Conservation (phyloP, 2,329 filamentous ascomycete genomes). For the Aspergillus clavatus region DNA sequence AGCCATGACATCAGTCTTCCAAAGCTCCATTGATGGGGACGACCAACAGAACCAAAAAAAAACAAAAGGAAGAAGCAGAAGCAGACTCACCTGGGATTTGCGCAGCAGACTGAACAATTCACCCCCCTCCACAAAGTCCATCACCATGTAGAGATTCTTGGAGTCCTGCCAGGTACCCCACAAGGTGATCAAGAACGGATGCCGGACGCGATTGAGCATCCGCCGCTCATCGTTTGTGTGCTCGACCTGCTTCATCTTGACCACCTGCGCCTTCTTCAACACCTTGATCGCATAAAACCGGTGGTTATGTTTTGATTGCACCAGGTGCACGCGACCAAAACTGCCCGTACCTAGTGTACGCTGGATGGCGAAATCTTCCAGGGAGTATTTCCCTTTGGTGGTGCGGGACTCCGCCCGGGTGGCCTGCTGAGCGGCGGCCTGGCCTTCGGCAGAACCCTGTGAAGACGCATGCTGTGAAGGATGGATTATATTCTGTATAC, state of each 20-base stretch:
- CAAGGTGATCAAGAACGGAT: slow-evolving; percentile 93
- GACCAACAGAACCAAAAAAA: too few relatives aligned
- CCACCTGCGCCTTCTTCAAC: slow-evolving; percentile 94
- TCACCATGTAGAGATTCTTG: slow-evolving; percentile 98
- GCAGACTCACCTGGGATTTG: slow-evolving; percentile 82
- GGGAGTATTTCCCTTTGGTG: slow-evolving; percentile 95
- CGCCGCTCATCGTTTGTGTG: slow-evolving; percentile 96
- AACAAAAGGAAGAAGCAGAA: too few relatives aligned
- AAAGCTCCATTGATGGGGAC: too few relatives aligned
- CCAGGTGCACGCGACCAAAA: slow-evolving; percentile 92
- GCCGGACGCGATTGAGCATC: slow-evolving; percentile 95
- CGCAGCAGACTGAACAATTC: slow-evolving; percentile 92
- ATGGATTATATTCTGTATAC: slow-evolving; percentile 80
- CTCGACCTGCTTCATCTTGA: slow-evolving; percentile 99
- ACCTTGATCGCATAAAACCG: slow-evolving; percentile 98
- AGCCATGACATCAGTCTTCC: not conserved
- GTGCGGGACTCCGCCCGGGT: slow-evolving; percentile 46
- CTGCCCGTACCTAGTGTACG: slow-evolving; percentile 93
- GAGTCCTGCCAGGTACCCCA: slow-evolving; percentile 98
- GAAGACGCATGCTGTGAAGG: slow-evolving; percentile 45
- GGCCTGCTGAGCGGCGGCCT: slow-evolving; percentile 11
- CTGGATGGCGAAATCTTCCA: slow-evolving; percentile 83
- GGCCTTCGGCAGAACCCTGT: slow-evolving; percentile 27
- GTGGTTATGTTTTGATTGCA: slow-evolving; percentile 97
- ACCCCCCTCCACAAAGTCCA: slow-evolving; percentile 99